phyloP scores from a whole-genome alignment of 169 alveolate species.

The Eimeria zaria region DNA sequence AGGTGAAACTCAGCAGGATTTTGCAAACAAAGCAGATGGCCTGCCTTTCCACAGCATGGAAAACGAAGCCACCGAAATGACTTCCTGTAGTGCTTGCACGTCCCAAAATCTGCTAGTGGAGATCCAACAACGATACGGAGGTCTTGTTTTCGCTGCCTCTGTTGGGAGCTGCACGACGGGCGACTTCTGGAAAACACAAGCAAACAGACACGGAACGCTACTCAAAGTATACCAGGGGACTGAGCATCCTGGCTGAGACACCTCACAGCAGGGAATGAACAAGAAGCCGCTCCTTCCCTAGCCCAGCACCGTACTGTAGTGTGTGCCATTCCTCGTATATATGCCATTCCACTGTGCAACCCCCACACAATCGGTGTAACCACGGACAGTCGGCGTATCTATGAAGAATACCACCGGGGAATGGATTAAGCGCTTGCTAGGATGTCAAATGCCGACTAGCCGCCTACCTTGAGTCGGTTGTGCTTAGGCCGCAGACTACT shows the following conservation, averaged over 20 bases:
- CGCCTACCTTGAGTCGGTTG: slow-evolving; percentile 12
- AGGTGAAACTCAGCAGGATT: neutral
- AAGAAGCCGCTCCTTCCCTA: neutral
- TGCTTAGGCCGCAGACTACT: slow-evolving; percentile 41
- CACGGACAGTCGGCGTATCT: neutral
- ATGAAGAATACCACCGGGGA: too few relatives aligned
- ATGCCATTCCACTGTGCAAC: neutral
- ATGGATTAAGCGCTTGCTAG: neutral
- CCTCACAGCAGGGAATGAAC: neutral
- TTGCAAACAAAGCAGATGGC: neutral
- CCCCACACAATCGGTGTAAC: neutral
- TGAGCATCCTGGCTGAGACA: neutral
- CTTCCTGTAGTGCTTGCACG: slow-evolving; percentile 94
- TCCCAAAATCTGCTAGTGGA: slow-evolving; percentile 93
- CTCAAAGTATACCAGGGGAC: neutral
- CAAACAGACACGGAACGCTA: neutral
- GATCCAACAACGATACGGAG: slow-evolving; percentile 87
- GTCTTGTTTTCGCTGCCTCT: slow-evolving; percentile 70
- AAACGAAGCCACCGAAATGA: slow-evolving; percentile 95
- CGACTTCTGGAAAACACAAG: neutral
- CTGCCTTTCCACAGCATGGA: slow-evolving; percentile 94
- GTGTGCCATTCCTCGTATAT: neutral
- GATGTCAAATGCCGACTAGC: neutral
- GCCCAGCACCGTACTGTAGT: neutral
- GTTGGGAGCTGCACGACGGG: slow-evolving; percentile 13